Base-by-base conservation (phyloP, 2,329 filamentous ascomycete species). In the Cercospora brassicicola region DNA sequence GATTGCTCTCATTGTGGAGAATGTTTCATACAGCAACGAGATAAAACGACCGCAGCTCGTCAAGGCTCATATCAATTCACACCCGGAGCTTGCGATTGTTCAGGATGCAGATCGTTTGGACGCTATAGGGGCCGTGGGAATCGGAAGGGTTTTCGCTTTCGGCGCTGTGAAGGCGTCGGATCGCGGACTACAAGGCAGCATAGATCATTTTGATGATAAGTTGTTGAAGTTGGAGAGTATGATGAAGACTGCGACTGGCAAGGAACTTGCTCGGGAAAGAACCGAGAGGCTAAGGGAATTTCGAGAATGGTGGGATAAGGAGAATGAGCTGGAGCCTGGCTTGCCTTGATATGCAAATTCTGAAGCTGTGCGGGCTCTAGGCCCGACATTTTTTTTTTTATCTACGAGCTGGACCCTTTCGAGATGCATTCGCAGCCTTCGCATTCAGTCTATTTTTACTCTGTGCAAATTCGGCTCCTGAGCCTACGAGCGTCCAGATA, bases 71-170 rank as follows among this genome's bases (percentile, higher is more conserved):
- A 82, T 96, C n/a, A 77, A 77, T 5, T 76, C 81, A 31, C 83
- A 91, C 77, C 92, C 92, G 0, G 92, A 95, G 78, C 82, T 95
- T 36, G 93, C 88, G 0, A 87, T 96, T 59, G 93, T 97, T 33
- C 94, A 97, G 81, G 94, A 97, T 79, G 94, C 94, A 3, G 94
- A 97, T 81, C 85, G 94, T 6, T 83, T 98, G n/a, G 94, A 98
- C 80, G 91, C 93, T 3, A 89, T 97, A 60, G 94, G 94, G 0
- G 92, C 91, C 0, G 87, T 97, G 31, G 94, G 94, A 0, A 89
- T 97, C 66, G 94, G 88, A 2, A 84, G 94, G 53, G 88, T 87
- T 48, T 94, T 95, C 78, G 89, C 90, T 0, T 97, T 89, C 78
- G 88, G 90, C 0, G 93, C 90, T 0, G 90, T 89, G 10, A 88